A percentile compares a stretch with the other conserved stretches of the same genome.
Conservation (phyloP, 2,329 filamentous ascomycete genomes). For the Cucurbitaria berberidis region DNA sequence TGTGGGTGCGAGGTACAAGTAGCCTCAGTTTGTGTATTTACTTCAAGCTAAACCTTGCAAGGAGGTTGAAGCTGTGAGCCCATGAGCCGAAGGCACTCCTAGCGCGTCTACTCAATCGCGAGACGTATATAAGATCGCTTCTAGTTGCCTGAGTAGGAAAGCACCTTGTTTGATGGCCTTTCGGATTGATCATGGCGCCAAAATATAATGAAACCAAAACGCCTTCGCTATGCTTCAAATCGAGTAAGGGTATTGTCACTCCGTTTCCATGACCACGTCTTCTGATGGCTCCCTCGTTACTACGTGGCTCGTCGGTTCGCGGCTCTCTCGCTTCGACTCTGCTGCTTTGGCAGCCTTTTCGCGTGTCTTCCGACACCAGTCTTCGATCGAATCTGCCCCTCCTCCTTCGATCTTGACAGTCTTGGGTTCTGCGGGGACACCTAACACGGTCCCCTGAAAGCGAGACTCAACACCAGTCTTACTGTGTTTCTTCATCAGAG, state of each 20-base stretch:
- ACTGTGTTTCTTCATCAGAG: conserved; percentile 89
- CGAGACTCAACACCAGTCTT: conserved; percentile 87
- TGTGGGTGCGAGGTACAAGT: background rate
- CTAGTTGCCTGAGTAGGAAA: background rate
- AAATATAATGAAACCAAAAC: conserved; percentile 28
- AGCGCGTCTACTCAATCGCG: background rate
- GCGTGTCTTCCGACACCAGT: conserved; percentile 61
- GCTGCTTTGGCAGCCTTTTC: conserved; percentile 36
- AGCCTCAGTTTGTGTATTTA: background rate
- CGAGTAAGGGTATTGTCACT: conserved; percentile 18
- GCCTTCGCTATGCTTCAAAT: conserved; percentile 45
- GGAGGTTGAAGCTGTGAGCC: background rate
- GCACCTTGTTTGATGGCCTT: background rate
- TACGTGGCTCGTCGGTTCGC: conserved; percentile 21
- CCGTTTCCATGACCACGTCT: conserved; percentile 35
- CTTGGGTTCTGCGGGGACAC: conserved; percentile 72
- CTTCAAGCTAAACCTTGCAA: conserved; percentile 2
- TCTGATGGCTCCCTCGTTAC: conserved; percentile 26
- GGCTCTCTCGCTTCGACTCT: conserved; percentile 30
- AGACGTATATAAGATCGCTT: background rate
- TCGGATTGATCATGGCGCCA: conserved; percentile 10
- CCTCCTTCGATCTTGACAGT: conserved; percentile 82
- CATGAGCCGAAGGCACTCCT: background rate
- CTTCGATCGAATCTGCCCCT: conserved; percentile 67
- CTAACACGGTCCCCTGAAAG: conserved; percentile 83